Evolutionary conservation across 441 rosid genomes (phyloP).

Genomic region (Populus hybrid): DNA sequence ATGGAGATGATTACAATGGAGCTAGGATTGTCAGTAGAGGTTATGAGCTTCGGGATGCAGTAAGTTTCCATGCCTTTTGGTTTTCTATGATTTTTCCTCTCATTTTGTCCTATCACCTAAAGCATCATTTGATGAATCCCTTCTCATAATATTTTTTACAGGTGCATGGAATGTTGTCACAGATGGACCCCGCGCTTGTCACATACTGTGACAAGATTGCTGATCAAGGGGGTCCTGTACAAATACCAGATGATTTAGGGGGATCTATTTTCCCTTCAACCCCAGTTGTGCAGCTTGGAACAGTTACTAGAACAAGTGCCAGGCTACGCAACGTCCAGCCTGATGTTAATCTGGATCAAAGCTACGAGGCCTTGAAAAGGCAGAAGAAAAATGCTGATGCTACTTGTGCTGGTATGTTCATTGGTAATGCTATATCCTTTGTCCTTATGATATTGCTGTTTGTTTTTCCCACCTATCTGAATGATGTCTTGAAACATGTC

Average conservation of each 20-base stretch:
- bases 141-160: conserved; percentile 28
- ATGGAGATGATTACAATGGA: conserved; percentile 95
- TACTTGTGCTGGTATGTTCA: conserved; percentile 48
- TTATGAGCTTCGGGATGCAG: conserved; percentile 91
- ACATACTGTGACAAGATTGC: conserved; percentile 89
- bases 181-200: conserved; percentile 95
- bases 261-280: conserved; percentile 59
- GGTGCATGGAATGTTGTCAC: conserved; percentile 98
- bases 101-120: background rate
- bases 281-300: conserved; percentile 83
- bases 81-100: background rate
- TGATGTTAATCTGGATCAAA: conserved; percentile 72
- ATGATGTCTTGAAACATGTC: background rate
- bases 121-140: background rate
- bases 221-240: conserved; percentile 81
- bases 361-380: conserved; percentile 67
- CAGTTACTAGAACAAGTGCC: conserved; percentile 80
- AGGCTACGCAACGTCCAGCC: conserved; percentile 92
- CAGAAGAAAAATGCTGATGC: conserved; percentile 67
- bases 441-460: background rate
- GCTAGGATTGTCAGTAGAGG: conserved; percentile 95
- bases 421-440: background rate
- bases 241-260: conserved; percentile 74
- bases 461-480: background rate
- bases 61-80: conserved; percentile 26